These are phyloP conservation scores for Porcisia deanei DNA, from an alignment of 208 protist species.

Conservation along the genomic window DNA sequence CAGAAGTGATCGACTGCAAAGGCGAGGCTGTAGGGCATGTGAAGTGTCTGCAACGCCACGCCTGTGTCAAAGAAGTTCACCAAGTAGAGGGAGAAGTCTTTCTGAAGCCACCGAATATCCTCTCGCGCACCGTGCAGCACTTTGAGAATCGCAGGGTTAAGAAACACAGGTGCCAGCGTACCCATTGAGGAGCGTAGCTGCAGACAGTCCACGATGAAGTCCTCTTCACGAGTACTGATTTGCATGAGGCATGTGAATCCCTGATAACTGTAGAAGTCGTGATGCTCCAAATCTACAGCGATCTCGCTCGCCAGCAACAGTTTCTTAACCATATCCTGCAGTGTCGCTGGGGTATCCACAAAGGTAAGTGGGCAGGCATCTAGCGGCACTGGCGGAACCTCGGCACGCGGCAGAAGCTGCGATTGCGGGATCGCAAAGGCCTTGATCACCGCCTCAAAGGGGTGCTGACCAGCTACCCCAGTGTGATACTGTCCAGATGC, in stretches of 20 bases:
- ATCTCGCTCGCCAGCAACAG: constrained; percentile 77
- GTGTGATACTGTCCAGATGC: constrained; percentile 46
- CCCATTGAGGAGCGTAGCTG: constrained; percentile 91
- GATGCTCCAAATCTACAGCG: constrained; percentile 96
- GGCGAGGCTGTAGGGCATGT: constrained; percentile 91
- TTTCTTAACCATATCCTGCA: constrained; percentile 49
- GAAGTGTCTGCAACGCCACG: constrained; percentile 94
- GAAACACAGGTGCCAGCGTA: constrained; percentile 87
- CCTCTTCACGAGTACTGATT: constrained; percentile 94
- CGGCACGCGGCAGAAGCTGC: constrained; percentile 56
- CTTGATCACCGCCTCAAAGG: constrained; percentile 72
- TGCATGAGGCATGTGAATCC: constrained; percentile 99
- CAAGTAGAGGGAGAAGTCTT: constrained; percentile 98
- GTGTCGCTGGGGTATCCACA: constrained; percentile 60
- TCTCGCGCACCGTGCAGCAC: constrained; percentile 97
- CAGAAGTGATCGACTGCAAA: constrained; percentile 95
- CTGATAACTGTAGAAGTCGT: constrained; percentile 95
- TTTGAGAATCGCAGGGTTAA: constrained; percentile 94
- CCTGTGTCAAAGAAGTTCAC: constrained; percentile 99
- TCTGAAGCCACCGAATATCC: constrained; percentile 98
- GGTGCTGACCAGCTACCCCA: constrained; percentile 68
- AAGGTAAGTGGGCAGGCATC: constrained; percentile 62
- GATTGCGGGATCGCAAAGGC: constrained; percentile 37
- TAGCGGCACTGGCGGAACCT: constrained; percentile 70
- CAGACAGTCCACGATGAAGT: constrained; percentile 98